These are phyloP conservation scores for Pseudocercospora ulei DNA, from an alignment of 2,329 filamentous ascomycete genomes.

Conservation along the genomic window DNA sequence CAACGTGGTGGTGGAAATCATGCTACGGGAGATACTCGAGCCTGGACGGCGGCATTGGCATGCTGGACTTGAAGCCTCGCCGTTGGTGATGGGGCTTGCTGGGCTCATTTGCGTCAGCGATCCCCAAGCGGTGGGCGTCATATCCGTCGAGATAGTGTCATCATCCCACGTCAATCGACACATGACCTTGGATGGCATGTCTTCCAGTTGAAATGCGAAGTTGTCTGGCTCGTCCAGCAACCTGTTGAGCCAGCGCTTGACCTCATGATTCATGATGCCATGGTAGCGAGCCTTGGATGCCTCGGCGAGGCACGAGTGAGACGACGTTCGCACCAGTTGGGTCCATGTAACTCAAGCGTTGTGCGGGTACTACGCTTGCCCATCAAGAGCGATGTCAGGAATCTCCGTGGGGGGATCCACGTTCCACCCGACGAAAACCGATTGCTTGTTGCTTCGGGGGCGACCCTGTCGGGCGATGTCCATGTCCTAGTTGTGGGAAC, in stretches of 20 bases:
- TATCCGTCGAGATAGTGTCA: slow-evolving; percentile 41
- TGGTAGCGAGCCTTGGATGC: slow-evolving; percentile 40
- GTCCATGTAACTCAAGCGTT: no score
- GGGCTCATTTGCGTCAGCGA: slow-evolving; percentile 50
- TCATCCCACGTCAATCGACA: slow-evolving; percentile 48
- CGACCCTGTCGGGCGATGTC: no score
- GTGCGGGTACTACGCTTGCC: no score
- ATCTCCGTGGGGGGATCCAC: no score
- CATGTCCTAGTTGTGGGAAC: no score
- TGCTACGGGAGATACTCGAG: neutral
- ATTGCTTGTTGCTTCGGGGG: no score
- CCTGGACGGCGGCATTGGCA: neutral
- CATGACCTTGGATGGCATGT: slow-evolving; percentile 52
- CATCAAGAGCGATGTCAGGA: no score
- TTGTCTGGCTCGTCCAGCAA: slow-evolving; percentile 45
- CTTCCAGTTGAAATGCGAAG: slow-evolving; percentile 46
- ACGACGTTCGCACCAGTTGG: no score
- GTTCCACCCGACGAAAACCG: no score
- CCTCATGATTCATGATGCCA: slow-evolving; percentile 46
- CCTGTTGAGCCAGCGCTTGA: slow-evolving; percentile 46
- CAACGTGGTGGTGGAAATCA: neutral
- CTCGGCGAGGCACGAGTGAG: slow-evolving; percentile 45
- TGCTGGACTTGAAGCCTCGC: slow-evolving; percentile 24
- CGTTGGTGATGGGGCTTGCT: slow-evolving; percentile 50
- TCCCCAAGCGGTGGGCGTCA: slow-evolving; percentile 48